Percentiles rank a stretch among this genome's conserved stretches.
Conservation (phyloP, 139 green algal species). For the Auxenochlorella protothecoides region DNA sequence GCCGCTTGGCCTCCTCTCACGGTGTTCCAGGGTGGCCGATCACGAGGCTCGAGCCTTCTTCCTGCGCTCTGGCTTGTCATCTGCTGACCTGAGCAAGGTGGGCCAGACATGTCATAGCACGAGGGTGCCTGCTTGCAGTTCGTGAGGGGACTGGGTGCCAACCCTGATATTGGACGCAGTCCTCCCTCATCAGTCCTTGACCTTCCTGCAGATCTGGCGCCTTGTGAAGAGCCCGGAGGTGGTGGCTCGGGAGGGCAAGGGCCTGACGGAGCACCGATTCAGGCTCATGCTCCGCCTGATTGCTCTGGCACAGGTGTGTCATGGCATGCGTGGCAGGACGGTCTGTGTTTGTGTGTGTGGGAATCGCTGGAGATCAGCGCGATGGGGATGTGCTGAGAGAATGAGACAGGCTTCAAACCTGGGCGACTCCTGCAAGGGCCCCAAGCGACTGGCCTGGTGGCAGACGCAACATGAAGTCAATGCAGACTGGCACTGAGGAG, state of each 20-base stretch:
- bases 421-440: too few species aligned
- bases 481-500: too few species aligned
- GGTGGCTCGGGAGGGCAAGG: conserved; percentile 15
- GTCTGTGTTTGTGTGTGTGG: too few species aligned
- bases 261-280: conserved; percentile 30
- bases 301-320: conserved; percentile 20
- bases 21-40: conserved; percentile 23
- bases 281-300: conserved; percentile 29
- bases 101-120: too few species aligned
- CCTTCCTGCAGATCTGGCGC: conserved; percentile 23
- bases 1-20: conserved; percentile 5
- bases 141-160: too few species aligned
- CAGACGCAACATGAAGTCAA: too few species aligned
- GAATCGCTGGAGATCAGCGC: too few species aligned
- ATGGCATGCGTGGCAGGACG: neutral
- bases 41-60: conserved; percentile 37
- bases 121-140: too few species aligned
- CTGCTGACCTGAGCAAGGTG: conserved; percentile 24
- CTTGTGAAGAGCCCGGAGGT: conserved; percentile 19
- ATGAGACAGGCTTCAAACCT: too few species aligned
- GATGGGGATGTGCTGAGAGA: too few species aligned
- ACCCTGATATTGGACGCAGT: neutral
- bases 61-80: conserved; percentile 18
- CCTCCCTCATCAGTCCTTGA: neutral
- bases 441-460: too few species aligned